A percentile compares a stretch with the other conserved stretches of the same genome.
These are phyloP conservation scores for Linnemannia elongata DNA, from an alignment of 192 early-diverging fungal species.

Conservation along the genomic window DNA sequence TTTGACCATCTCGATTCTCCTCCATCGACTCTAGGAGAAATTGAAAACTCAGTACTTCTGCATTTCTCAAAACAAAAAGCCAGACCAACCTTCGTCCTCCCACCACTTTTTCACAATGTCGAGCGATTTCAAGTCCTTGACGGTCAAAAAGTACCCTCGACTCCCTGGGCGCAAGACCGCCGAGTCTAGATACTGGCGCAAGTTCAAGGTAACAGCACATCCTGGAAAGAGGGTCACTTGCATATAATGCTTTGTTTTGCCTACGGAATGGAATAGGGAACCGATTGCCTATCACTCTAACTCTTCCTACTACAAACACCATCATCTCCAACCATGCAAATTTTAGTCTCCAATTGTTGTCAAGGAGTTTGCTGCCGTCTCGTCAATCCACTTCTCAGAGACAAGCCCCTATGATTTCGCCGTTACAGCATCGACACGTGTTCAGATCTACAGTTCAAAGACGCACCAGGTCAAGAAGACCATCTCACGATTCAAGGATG, in stretches of 20 bases:
- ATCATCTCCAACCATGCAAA: background rate
- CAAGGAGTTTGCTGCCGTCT: constrained; percentile 90
- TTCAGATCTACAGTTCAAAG: constrained; percentile 92
- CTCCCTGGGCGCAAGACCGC: constrained; percentile 66
- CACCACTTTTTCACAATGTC: constrained; percentile 34
- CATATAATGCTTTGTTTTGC: background rate
- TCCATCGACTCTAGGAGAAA: constrained; percentile 1
- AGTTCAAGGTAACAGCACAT: constrained; percentile 73
- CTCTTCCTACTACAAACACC: background rate
- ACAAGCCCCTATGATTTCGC: constrained; percentile 89
- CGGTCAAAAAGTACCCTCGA: constrained; percentile 68
- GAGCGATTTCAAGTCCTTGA: constrained; percentile 70
- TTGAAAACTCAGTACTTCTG: background rate
- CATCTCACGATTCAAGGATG: constrained; percentile 92
- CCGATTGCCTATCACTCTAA: background rate
- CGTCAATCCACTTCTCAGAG: constrained; percentile 86
- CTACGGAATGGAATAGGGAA: background rate
- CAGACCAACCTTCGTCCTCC: background rate
- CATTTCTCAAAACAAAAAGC: background rate
- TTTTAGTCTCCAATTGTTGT: constrained; percentile 85
- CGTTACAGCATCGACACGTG: constrained; percentile 89
- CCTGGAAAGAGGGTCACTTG: background rate
- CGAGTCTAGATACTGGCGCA: constrained; percentile 82
- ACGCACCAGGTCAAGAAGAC: constrained; percentile 90
- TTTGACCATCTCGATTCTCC: constrained; percentile 12